These are phyloP conservation scores for Talaromyces sp. DNA, from an alignment of 2,329 filamentous ascomycete species.

Conservation along the genomic window DNA sequence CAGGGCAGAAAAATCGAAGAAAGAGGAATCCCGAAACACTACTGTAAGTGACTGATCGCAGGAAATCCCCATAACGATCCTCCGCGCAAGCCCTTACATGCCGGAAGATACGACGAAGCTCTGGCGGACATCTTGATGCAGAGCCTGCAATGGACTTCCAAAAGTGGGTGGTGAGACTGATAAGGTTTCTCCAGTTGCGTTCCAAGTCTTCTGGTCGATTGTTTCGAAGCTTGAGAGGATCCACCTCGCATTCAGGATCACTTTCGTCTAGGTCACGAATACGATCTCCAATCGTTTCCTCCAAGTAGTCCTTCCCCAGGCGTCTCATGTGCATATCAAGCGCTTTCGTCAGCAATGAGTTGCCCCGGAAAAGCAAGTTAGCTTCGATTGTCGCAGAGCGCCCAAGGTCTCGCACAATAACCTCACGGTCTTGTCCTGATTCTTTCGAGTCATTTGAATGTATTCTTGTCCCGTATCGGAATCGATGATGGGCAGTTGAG, in stretches of 20 bases:
- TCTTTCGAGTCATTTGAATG: slow-evolving; percentile 60
- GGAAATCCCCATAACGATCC: slow-evolving; percentile 88
- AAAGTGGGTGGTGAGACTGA: slow-evolving; percentile 72
- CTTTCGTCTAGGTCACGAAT: slow-evolving; percentile 84
- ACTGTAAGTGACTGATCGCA: slow-evolving; percentile 85
- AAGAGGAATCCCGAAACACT: slow-evolving; percentile 95
- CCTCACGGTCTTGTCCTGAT: slow-evolving; percentile 54
- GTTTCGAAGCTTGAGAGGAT: slow-evolving; percentile 68
- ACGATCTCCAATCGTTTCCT: slow-evolving; percentile 80
- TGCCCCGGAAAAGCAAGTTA: slow-evolving; percentile 91
- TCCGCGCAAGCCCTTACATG: slow-evolving; percentile 91
- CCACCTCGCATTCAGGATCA: slow-evolving; percentile 91
- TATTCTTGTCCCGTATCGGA: slow-evolving; percentile 61
- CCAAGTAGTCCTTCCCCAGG: slow-evolving; percentile 86
- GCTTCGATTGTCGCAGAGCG: slow-evolving; percentile 71
- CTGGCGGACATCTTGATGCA: slow-evolving; percentile 70
- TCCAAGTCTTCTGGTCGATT: slow-evolving; percentile 65
- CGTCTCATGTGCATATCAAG: slow-evolving; percentile 95
- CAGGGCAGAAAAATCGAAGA: slow-evolving; percentile 89
- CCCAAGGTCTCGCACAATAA: slow-evolving; percentile 61
- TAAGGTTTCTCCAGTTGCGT: slow-evolving; percentile 76
- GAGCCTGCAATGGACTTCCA: slow-evolving; percentile 80
- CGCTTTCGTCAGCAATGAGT: slow-evolving; percentile 87
- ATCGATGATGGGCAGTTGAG: slow-evolving; percentile 48
- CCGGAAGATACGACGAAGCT: slow-evolving; percentile 80